A percentile compares a stretch with the other conserved stretches of the same genome.
Evolutionary conservation across 75 land plant genomes (phyloP).

Genomic region (Cupressus sempervirens): DNA sequence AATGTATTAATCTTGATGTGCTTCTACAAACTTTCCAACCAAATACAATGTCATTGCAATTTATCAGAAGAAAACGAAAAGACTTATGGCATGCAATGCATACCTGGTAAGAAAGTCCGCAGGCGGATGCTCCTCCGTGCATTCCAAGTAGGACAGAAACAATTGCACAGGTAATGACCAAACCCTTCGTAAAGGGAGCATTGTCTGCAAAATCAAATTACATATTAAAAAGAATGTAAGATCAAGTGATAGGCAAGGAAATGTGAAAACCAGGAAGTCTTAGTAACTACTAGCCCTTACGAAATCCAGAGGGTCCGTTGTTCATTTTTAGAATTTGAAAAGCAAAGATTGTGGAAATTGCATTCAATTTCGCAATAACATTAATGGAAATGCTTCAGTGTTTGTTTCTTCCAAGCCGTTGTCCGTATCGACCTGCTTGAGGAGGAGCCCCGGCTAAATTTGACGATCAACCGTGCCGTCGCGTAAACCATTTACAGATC

Average conservation of each 20-base stretch:
- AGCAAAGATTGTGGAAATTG: neutral
- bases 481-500: too few relatives aligned
- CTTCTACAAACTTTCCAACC: neutral
- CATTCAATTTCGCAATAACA: neutral
- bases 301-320: constrained; percentile 81
- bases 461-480: too few relatives aligned
- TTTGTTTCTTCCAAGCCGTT: too few relatives aligned
- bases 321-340: constrained; percentile 42
- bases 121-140: constrained; percentile 44
- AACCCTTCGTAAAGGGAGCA: constrained; percentile 76
- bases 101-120: constrained; percentile 80
- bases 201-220: constrained; percentile 51
- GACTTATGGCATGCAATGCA: neutral
- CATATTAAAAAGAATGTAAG: neutral
- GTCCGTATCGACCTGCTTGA: too few relatives aligned
- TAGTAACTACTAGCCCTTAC: constrained; percentile 23
- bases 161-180: constrained; percentile 54
- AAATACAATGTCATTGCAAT: neutral
- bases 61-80: neutral
- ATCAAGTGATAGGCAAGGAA: neutral
- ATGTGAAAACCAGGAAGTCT: neutral
- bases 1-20: neutral
- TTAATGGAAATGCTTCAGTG: neutral
- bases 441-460: too few relatives aligned
- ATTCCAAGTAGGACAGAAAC: constrained; percentile 68